phyloP scores from a whole-genome alignment of 176 grass and related monocot genomes.

The Neostapfia colusana region DNA sequence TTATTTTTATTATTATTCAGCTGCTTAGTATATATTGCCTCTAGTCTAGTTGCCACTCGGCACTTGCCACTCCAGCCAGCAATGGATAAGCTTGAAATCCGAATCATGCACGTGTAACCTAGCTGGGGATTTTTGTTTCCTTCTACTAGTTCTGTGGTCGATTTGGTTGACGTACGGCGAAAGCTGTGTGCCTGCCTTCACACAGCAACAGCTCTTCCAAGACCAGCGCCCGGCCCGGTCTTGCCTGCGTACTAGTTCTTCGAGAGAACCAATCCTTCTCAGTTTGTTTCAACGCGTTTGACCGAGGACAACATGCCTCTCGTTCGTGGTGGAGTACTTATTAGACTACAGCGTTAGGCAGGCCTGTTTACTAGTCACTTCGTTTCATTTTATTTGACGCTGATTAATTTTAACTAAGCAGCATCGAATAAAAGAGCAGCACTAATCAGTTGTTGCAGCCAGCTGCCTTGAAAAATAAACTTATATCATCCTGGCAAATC shows the following conservation, averaged over 20 bases:
- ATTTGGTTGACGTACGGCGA: neutral
- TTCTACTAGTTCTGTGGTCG: neutral
- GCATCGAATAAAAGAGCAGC: no score
- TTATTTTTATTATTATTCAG: neutral
- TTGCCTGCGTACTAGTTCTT: neutral
- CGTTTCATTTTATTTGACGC: no score
- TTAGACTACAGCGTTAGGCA: no score
- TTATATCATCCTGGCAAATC: neutral
- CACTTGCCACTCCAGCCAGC: neutral
- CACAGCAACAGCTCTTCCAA: neutral
- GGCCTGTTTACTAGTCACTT: no score
- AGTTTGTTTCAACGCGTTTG: slow-evolving; percentile 20
- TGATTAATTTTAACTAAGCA: no score
- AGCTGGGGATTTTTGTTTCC: neutral
- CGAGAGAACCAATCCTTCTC: neutral
- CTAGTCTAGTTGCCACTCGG: slow-evolving; percentile 28
- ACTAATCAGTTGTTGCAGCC: neutral
- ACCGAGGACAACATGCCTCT: neutral
- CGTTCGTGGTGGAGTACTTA: neutral
- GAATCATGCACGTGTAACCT: neutral
- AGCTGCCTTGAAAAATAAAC: neutral
- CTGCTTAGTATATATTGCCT: no score
- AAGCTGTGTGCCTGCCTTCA: neutral
- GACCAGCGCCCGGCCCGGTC: neutral
- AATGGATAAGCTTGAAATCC: neutral